Conservation (phyloP, 148 eudicot genomes). For the Persicaria maculosa region DNA sequence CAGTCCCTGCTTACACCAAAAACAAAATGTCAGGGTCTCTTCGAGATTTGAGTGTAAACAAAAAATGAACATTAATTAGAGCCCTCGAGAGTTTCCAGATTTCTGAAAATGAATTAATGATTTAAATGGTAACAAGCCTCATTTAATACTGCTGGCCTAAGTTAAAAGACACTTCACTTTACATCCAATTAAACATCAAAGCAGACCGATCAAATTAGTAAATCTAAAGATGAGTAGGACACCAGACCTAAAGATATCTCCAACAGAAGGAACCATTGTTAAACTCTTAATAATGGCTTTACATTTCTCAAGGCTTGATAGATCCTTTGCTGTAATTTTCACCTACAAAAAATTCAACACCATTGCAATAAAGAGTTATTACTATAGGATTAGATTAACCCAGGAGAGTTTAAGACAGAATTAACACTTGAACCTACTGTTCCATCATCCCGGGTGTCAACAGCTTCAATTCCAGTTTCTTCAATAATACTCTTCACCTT, state of each 20-base stretch:
- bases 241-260: conserved; percentile 80
- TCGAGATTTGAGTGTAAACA: neutral
- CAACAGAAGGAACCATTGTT: conserved; percentile 84
- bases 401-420: neutral
- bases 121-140: no score
- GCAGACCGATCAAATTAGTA: neutral
- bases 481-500: conserved; percentile 91
- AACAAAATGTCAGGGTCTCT: neutral
- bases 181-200: neutral
- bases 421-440: conserved; percentile 37
- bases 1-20: conserved; percentile 49
- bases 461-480: conserved; percentile 82
- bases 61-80: neutral
- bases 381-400: neutral
- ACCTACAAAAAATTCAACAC: conserved; percentile 35
- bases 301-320: conserved; percentile 70
- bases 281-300: conserved; percentile 61
- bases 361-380: neutral
- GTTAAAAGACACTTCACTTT: neutral
- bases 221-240: neutral
- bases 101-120: neutral
- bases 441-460: conserved; percentile 88
- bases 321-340: conserved; percentile 68
- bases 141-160: neutral
- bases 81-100: neutral